phyloP scores from a whole-genome alignment of 805 yeast species.

The Pichia nanzhaoensis region DNA sequence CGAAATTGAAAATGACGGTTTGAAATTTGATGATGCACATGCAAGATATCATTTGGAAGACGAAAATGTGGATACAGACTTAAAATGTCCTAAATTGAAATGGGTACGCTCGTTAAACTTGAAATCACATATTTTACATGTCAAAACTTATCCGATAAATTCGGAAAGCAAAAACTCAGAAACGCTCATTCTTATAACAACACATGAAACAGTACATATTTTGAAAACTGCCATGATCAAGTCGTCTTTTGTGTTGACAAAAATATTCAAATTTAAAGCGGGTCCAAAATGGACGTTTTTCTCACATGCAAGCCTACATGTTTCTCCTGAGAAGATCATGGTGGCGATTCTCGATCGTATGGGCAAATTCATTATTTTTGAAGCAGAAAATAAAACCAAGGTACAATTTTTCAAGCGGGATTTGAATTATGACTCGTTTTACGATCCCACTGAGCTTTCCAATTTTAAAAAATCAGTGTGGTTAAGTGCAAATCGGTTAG shows the following conservation, averaged over 20 bases:
- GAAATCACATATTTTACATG: not conserved
- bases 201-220: not conserved
- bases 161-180: not conserved
- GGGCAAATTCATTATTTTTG: conserved; percentile 46
- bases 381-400: conserved; percentile 12
- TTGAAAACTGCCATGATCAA: not conserved
- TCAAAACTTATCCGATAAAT: not conserved
- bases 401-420: conserved; percentile 2
- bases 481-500: conserved; percentile 31
- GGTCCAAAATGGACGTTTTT: not conserved
- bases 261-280: not conserved
- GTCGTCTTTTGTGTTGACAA: not conserved
- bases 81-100: not conserved
- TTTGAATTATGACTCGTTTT: conserved; percentile 20
- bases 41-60: too few relatives aligned
- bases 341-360: conserved; percentile 42
- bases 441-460: conserved; percentile 47
- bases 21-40: too few relatives aligned
- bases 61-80: not conserved
- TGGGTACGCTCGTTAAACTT: not conserved
- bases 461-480: conserved; percentile 47
- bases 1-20: too few relatives aligned
- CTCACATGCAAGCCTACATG: not conserved
- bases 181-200: not conserved
- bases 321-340: conserved; percentile 11